Conservation (phyloP, 257 asterid genomes). For the Agastache rugosa region DNA sequence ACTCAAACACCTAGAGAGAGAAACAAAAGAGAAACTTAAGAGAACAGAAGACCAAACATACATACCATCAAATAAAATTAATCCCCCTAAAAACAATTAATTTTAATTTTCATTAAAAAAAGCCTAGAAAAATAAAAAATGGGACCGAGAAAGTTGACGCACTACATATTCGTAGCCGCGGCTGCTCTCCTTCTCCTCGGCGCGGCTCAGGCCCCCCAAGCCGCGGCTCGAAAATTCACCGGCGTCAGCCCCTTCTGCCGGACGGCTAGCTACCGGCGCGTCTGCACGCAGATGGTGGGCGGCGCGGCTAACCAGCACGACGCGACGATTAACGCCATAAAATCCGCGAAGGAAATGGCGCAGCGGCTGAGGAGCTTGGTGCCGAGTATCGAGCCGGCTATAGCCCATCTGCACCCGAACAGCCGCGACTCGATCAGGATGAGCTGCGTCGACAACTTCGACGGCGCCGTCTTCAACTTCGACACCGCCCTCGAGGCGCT, state of each 20-base stretch:
- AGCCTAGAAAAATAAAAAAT: constrained; percentile 11
- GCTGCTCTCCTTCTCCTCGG: constrained; percentile 35
- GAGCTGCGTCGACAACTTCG: constrained; percentile 39
- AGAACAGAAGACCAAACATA: neutral
- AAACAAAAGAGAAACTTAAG: neutral
- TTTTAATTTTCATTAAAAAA: neutral
- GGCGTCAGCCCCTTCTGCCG: constrained; percentile 53
- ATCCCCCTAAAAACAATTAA: neutral
- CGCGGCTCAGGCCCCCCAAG: constrained; percentile 17
- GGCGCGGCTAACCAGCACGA: constrained; percentile 43
- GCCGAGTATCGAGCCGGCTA: constrained; percentile 31
- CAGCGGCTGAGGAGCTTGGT: constrained; percentile 17
- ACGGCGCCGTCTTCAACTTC: constrained; percentile 36
- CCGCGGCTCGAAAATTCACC: constrained; percentile 36
- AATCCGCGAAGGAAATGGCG: constrained; percentile 36
- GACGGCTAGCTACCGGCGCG: constrained; percentile 41
- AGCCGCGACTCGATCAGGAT: constrained; percentile 23
- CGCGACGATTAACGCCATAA: constrained; percentile 49
- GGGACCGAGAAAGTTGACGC: constrained; percentile 29
- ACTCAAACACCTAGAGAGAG: neutral
- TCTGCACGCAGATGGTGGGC: constrained; percentile 49
- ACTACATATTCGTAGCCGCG: constrained; percentile 25
- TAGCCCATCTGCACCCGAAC: neutral
- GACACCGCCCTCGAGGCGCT: constrained; percentile 34
- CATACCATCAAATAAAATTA: neutral